Percentiles rank a stretch among this genome's conserved stretches.
Evolutionary conservation across 2,329 filamentous ascomycete species (phyloP).

Genomic region (Diaporthe citriasiana): DNA sequence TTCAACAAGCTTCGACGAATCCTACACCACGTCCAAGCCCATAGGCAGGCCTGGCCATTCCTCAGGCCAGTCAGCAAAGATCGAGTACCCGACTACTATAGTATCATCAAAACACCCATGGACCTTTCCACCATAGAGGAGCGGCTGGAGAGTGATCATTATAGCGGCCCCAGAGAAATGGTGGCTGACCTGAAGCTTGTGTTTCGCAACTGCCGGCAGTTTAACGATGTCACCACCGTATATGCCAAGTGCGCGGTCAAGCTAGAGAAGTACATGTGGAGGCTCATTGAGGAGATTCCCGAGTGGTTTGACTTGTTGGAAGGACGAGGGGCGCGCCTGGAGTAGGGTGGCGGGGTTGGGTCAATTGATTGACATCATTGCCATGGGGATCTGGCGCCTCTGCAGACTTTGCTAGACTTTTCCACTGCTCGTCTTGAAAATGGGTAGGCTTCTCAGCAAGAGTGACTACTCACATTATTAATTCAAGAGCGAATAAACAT

Average conservation of each 20-base stretch:
- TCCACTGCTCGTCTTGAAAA: too few relatives aligned
- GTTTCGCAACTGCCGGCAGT: slow-evolving; percentile 94
- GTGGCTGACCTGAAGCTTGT: slow-evolving; percentile 89
- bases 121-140: slow-evolving; percentile 95
- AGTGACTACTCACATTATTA: too few relatives aligned
- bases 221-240: slow-evolving; percentile 95
- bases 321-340: background rate
- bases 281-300: slow-evolving; percentile 82
- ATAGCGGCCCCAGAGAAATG: slow-evolving; percentile 94
- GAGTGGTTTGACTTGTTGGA: slow-evolving; percentile 82
- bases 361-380: too few relatives aligned
- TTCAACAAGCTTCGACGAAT: slow-evolving; percentile 94
- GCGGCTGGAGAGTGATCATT: slow-evolving; percentile 94
- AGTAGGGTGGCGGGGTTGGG: too few relatives aligned
- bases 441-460: too few relatives aligned
- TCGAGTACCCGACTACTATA: slow-evolving; percentile 98
- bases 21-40: slow-evolving; percentile 95
- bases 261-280: slow-evolving; percentile 96
- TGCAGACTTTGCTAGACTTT: too few relatives aligned
- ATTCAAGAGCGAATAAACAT: too few relatives aligned
- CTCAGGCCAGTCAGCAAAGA: slow-evolving; percentile 93
- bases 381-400: too few relatives aligned
- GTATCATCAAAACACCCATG: slow-evolving; percentile 98
- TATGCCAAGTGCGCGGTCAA: slow-evolving; percentile 97
- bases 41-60: slow-evolving; percentile 94